Evolutionary conservation across 108 stramenopile species (phyloP).

Genomic region (Hondaea fermentalgiana): DNA sequence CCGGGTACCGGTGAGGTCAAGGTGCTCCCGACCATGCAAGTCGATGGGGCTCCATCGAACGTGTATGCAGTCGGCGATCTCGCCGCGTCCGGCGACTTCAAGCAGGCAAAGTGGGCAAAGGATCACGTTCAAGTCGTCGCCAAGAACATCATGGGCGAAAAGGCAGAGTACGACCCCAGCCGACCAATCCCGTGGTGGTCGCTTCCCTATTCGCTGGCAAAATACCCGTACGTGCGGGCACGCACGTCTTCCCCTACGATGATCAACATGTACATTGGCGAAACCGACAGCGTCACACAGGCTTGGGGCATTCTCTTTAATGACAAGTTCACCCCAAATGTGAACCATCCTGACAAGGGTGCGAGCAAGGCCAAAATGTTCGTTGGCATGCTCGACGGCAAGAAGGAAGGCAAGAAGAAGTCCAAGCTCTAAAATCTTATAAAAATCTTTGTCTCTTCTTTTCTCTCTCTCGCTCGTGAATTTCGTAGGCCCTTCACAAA

Average conservation of each 20-base stretch:
- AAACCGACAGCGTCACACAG: neutral
- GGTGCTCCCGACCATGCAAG: neutral
- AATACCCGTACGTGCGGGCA: neutral
- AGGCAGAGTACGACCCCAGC: neutral
- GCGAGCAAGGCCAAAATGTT: neutral
- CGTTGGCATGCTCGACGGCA: too few species aligned
- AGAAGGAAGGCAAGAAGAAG: too few species aligned
- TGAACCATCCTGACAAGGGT: neutral
- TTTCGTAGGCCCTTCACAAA: too few species aligned
- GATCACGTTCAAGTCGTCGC: neutral
- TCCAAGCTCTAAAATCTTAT: too few species aligned
- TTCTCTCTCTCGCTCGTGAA: too few species aligned
- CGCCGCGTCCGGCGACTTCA: neutral
- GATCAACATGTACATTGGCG: neutral
- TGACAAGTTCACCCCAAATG: neutral
- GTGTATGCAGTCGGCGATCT: neutral
- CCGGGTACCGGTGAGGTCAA: neutral
- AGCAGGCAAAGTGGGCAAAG: neutral
- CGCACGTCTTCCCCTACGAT: neutral
- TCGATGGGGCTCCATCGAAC: neutral
- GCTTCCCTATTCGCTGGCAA: neutral
- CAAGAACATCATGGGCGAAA: neutral
- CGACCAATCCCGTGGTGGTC: neutral
- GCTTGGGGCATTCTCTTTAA: neutral
- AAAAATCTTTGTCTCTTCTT: too few species aligned